Conservation (phyloP, 495 filamentous ascomycete genomes). For the Baudoinia panamericana region DNA sequence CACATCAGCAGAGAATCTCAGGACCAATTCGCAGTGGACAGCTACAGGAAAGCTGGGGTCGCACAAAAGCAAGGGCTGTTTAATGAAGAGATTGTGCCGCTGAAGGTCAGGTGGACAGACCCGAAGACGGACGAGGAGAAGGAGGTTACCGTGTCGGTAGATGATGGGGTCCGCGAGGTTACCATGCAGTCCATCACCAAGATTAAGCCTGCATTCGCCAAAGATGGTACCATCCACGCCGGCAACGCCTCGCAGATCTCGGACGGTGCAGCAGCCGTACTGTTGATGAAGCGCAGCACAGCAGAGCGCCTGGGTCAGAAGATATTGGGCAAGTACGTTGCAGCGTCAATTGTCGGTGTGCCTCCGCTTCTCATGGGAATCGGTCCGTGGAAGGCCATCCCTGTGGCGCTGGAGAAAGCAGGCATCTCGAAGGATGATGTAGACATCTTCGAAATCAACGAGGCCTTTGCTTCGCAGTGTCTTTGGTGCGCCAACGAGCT, state of each 20-base stretch:
- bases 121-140: constrained; percentile 82
- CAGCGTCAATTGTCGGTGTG: constrained; percentile 75
- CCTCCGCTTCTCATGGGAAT: constrained; percentile 90
- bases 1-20: constrained; percentile 58
- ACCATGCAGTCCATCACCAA: constrained; percentile 75
- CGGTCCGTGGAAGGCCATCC: constrained; percentile 92
- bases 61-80: constrained; percentile 86
- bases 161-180: constrained; percentile 78
- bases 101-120: constrained; percentile 73
- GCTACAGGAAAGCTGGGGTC: constrained; percentile 75
- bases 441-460: constrained; percentile 98
- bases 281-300: constrained; percentile 89
- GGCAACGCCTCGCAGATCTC: constrained; percentile 93
- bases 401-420: constrained; percentile 74
- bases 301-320: constrained; percentile 77
- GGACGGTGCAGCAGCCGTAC: constrained; percentile 88
- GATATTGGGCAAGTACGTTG: constrained; percentile 82
- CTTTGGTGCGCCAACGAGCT: constrained; percentile 88
- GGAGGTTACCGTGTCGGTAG: constrained; percentile 66
- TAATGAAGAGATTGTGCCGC: constrained; percentile 78
- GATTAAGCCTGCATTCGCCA: constrained; percentile 83
- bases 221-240: constrained; percentile 66
- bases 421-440: constrained; percentile 82
- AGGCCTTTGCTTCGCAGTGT: constrained; percentile 93
- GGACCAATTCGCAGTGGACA: constrained; percentile 78